Percentiles rank a stretch among this genome's conserved stretches.
phyloP scores from a whole-genome alignment of 352 stramenopile genomes.

The Phytophthora brassicae region DNA sequence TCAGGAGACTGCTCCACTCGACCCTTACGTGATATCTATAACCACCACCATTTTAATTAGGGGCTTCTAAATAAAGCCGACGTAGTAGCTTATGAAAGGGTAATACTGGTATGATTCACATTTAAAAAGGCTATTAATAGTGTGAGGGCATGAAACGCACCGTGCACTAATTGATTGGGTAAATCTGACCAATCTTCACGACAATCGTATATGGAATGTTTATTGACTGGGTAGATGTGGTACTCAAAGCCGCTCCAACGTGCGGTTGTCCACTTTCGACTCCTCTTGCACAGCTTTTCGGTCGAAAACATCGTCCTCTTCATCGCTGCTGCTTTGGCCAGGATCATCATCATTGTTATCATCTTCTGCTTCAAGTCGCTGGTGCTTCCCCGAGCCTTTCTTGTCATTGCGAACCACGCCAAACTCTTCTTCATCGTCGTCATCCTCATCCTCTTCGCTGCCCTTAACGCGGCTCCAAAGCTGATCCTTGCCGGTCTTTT shows the following conservation, averaged over 20 bases:
- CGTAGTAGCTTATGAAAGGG: too few relatives aligned
- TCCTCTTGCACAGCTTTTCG: slow-evolving; percentile 39
- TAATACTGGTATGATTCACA: too few relatives aligned
- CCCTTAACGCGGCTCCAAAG: slow-evolving; percentile 76
- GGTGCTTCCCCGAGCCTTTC: slow-evolving; percentile 35
- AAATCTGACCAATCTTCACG: too few relatives aligned
- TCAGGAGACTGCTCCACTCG: slow-evolving; percentile 21
- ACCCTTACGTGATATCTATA: slow-evolving; percentile 13
- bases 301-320: slow-evolving; percentile 81
- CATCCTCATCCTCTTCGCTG: slow-evolving; percentile 65
- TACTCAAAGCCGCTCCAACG: slow-evolving; percentile 61
- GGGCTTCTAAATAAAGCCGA: too few relatives aligned
- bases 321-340: slow-evolving; percentile 42
- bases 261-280: slow-evolving; percentile 54
- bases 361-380: slow-evolving; percentile 34
- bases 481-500: slow-evolving; percentile 50
- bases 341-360: slow-evolving; percentile 37
- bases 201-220: slow-evolving; percentile 10
- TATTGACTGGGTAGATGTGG: slow-evolving; percentile 19
- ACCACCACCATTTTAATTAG: background rate
- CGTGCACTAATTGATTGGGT: too few relatives aligned
- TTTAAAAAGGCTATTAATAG: too few relatives aligned
- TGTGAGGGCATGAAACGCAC: too few relatives aligned
- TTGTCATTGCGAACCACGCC: slow-evolving; percentile 39
- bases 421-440: slow-evolving; percentile 67